Evolutionary conservation across 805 yeast genomes (phyloP), one percentile per base, ranked within the genome.

Genomic region (Lipomyces spencermartinsiae): DNA sequence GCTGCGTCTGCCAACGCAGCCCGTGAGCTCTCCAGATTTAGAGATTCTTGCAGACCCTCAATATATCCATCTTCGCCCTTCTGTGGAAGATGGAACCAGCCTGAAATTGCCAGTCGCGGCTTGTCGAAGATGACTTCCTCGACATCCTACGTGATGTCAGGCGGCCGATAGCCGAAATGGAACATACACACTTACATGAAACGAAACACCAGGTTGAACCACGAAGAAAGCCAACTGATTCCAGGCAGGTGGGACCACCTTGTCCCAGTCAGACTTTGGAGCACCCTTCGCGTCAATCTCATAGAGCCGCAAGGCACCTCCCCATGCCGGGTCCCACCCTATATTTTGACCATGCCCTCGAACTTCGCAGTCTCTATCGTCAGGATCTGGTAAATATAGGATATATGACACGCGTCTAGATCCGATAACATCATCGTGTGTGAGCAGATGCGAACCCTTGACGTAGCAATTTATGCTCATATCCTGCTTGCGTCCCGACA

Each of bases 1-100:
- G 92, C 70, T 93, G 83, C 0, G 97, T 91, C 56, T 92, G 71
- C 71, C 12, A 68, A 49, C 86, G 74, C 84, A 2, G 69, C 70
- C 4, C 68, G 61, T 1, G 72, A 66, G 19, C 67, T 62, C 29
- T 63, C 67, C 55, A 33, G 34, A 39, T 69, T 69, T 12, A 64
- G 65, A 25, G 53, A 33, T 34, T 89, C 94, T 77, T 92, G 93
- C 76, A 92, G 97, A 5, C 96, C 97, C 49, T 86, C 87, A 22
- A 87, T 84, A 75, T 78, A 94, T 0, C 98, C 98, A 43, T 85
- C 87, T 79, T 95, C 99, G 9, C 97, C 98, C 10, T 81, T 81
- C 77, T 95, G 98, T 2, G 99, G 99, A 62, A 93, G 91, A 78
- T 95, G 99, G 77, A 94, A 96, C 99, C 99, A 96, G 0, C 99